phyloP scores from a whole-genome alignment of 345 rosid genomes.

The Limnanthes douglasii region DNA sequence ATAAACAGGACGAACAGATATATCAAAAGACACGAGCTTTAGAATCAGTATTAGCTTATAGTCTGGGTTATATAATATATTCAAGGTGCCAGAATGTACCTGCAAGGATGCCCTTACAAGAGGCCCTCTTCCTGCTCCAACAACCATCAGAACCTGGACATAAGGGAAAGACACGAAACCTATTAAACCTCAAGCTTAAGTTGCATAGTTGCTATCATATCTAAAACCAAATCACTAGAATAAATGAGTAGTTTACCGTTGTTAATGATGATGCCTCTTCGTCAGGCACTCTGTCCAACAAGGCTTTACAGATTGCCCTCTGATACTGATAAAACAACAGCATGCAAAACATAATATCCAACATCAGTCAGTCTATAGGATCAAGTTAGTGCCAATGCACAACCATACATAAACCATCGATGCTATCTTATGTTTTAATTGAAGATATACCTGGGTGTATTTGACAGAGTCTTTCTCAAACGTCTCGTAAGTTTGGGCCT shows the following conservation, averaged over 20 bases:
- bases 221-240: no score
- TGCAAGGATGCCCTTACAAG: slow-evolving; percentile 95
- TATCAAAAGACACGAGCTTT: slow-evolving; percentile 5
- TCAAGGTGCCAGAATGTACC: slow-evolving; percentile 27
- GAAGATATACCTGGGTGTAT: slow-evolving; percentile 58
- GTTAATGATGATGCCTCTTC: slow-evolving; percentile 31
- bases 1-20: slow-evolving; percentile 9
- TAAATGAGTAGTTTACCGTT: slow-evolving; percentile 34
- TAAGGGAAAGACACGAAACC: no score
- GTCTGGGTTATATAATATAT: slow-evolving; percentile 5
- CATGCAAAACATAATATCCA: background rate
- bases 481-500: slow-evolving; percentile 98
- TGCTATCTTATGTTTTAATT: background rate
- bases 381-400: no score
- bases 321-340: slow-evolving; percentile 55
- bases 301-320: slow-evolving; percentile 73
- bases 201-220: no score
- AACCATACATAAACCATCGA: background rate
- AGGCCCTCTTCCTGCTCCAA: slow-evolving; percentile 99
- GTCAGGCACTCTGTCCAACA: slow-evolving; percentile 78
- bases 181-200: no score
- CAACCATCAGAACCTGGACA: slow-evolving; percentile 98
- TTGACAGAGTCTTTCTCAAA: slow-evolving; percentile 89
- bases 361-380: background rate
- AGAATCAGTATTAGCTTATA: slow-evolving; percentile 5